Evolutionary conservation across 805 yeast species (phyloP).

Genomic region (Starmerella gropengiesseri): DNA sequence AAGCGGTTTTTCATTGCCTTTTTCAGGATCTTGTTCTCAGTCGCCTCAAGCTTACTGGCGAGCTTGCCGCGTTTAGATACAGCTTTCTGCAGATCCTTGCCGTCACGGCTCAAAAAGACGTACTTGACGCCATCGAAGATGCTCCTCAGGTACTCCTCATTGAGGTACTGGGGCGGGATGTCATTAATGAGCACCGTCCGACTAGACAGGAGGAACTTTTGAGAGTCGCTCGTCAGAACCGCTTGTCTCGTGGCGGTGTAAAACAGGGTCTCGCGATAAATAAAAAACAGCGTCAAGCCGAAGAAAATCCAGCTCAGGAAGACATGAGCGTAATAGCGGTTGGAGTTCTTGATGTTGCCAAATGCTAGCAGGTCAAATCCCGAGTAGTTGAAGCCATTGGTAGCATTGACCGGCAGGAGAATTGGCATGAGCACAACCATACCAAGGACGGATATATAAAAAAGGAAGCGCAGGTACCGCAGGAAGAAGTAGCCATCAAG

Average conservation of each 20-base stretch:
- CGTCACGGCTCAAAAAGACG: constrained; percentile 68
- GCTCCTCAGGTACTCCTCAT: constrained; percentile 60
- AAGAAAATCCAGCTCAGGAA: constrained; percentile 71
- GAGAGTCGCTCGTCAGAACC: constrained; percentile 67
- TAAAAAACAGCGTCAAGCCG: constrained; percentile 54
- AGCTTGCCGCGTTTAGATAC: constrained; percentile 50
- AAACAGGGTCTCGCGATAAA: constrained; percentile 74
- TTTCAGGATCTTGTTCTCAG: constrained; percentile 47
- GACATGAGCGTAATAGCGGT: constrained; percentile 78
- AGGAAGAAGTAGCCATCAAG: constrained; percentile 89
- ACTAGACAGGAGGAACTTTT: constrained; percentile 61
- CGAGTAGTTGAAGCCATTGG: constrained; percentile 38
- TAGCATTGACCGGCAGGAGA: constrained; percentile 74
- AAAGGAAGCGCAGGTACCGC: constrained; percentile 56
- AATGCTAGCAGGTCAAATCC: constrained; percentile 74
- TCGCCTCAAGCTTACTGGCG: constrained; percentile 54
- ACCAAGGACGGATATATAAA: constrained; percentile 45
- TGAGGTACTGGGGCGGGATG: constrained; percentile 63
- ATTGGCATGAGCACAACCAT: constrained; percentile 49
- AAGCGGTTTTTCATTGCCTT: constrained; percentile 52
- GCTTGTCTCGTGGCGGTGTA: constrained; percentile 69
- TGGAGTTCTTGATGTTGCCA: constrained; percentile 52
- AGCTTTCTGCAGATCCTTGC: constrained; percentile 41
- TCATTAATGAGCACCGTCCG: constrained; percentile 77
- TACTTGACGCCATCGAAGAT: constrained; percentile 72